Percentiles rank a stretch among this genome's conserved stretches.
These are phyloP conservation scores for Suillus subaureus DNA, from an alignment of 768 basidiomycete species.

Conservation along the genomic window DNA sequence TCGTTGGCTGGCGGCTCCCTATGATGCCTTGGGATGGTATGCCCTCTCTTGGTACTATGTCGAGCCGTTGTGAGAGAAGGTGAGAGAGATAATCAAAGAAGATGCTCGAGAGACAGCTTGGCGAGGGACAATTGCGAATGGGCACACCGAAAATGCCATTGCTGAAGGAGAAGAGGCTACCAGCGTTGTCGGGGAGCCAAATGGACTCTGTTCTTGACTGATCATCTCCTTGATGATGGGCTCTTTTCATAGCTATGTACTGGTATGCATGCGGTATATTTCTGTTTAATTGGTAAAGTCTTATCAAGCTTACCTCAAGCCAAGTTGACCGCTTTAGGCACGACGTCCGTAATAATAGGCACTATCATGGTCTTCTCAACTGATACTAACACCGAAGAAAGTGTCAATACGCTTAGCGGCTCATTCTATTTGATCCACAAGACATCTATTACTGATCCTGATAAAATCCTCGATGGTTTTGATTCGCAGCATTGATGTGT, in stretches of 20 bases:
- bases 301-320: conserved; percentile 1
- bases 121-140: neutral
- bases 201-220: neutral
- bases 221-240: neutral
- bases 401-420: neutral
- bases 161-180: neutral
- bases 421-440: neutral
- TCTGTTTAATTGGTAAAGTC: neutral
- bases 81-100: neutral
- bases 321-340: neutral
- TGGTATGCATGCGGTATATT: neutral
- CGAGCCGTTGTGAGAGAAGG: neutral
- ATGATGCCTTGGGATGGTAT: neutral
- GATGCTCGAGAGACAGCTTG: neutral
- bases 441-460: neutral
- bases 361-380: neutral
- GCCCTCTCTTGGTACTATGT: neutral
- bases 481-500: conserved; percentile 56
- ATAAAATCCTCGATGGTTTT: conserved; percentile 22
- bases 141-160: neutral
- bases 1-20: neutral
- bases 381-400: neutral
- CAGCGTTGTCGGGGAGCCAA: neutral
- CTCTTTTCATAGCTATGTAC: neutral
- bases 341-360: neutral